Conservation (phyloP, 108 stramenopile species). For the Aurantiochytrium sp. region DNA sequence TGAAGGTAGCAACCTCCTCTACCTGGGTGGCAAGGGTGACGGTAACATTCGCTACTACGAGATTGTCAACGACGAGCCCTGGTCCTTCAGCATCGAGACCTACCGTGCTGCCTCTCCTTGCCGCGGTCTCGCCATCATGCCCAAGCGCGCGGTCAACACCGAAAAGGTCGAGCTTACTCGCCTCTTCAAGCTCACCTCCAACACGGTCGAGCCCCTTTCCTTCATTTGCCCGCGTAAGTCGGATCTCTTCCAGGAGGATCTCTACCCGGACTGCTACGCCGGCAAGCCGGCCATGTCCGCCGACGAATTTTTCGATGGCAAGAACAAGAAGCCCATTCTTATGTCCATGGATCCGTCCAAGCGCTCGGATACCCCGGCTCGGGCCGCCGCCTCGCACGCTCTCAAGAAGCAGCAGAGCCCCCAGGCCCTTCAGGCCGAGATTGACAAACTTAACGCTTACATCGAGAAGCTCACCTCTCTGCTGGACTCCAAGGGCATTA, state of each 20-base stretch:
- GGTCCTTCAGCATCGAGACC: constrained; percentile 86
- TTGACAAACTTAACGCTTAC: background rate
- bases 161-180: constrained; percentile 86
- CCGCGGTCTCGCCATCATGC: constrained; percentile 92
- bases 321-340: constrained; percentile 65
- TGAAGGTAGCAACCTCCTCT: constrained; percentile 76
- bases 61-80: constrained; percentile 91
- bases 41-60: constrained; percentile 93
- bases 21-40: constrained; percentile 97
- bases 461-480: background rate
- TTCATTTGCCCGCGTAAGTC: constrained; percentile 94
- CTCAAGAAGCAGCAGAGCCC: background rate
- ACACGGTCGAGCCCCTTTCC: constrained; percentile 72
- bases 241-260: constrained; percentile 94
- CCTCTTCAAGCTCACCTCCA: constrained; percentile 85
- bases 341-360: constrained; percentile 70
- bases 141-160: constrained; percentile 88
- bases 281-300: constrained; percentile 74
- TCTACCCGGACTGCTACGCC: constrained; percentile 81
- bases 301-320: constrained; percentile 82
- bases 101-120: constrained; percentile 81
- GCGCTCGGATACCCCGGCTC: background rate
- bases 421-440: background rate
- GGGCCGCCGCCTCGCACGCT: background rate
- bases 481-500: background rate